Percentiles rank a stretch among this genome's conserved stretches.
phyloP scores from a whole-genome alignment of 441 rosid species.

The Populus hybrid region DNA sequence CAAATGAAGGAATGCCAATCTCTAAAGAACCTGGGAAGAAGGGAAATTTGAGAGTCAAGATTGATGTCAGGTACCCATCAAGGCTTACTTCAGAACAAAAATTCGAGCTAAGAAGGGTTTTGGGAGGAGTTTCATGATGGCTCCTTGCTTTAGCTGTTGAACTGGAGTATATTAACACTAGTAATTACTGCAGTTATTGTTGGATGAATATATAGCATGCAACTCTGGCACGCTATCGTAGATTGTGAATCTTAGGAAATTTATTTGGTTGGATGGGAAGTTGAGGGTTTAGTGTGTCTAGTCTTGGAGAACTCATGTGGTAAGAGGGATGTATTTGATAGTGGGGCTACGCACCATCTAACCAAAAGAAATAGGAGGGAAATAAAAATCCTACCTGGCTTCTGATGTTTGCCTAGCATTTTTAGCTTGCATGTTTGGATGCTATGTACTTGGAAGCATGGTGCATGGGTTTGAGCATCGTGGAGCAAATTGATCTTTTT shows the following conservation, averaged over 20 bases:
- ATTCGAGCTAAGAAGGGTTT: constrained; percentile 67
- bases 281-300: neutral
- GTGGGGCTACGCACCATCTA: neutral
- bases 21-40: constrained; percentile 75
- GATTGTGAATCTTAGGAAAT: constrained; percentile 28
- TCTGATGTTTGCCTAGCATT: constrained; percentile 17
- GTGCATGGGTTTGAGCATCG: neutral
- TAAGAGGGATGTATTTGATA: neutral
- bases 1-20: constrained; percentile 90
- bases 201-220: constrained; percentile 32
- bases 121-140: constrained; percentile 59
- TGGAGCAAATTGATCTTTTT: neutral
- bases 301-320: neutral
- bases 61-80: constrained; percentile 74
- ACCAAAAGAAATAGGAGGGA: constrained; percentile 7
- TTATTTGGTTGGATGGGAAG: neutral
- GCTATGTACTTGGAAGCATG: neutral
- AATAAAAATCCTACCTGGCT: constrained; percentile 7
- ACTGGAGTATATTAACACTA: neutral
- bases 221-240: constrained; percentile 5
- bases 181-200: neutral
- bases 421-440: constrained; percentile 9
- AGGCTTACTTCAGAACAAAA: constrained; percentile 73
- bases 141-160: constrained; percentile 22
- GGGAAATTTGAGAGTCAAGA: constrained; percentile 76